A percentile compares a stretch with the other conserved stretches of the same genome.
Conservation (phyloP, 257 asterid species). For the Catharanthus roseus region DNA sequence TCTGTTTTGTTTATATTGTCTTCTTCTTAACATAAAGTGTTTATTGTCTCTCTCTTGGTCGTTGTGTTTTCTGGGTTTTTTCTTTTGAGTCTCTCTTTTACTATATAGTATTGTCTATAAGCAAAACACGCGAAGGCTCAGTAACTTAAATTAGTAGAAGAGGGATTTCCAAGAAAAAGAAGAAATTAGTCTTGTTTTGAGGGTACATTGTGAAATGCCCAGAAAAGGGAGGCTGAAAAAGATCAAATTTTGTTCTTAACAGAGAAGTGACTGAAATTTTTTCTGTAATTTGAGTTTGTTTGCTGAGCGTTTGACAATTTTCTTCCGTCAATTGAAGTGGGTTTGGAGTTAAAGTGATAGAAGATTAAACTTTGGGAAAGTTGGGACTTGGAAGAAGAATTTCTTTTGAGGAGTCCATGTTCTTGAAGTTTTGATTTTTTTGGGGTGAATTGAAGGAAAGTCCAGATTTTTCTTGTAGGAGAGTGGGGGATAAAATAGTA, state of each 20-base stretch:
- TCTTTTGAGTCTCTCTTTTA: not conserved
- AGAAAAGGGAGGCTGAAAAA: conserved; percentile 16
- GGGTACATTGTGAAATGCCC: conserved; percentile 18
- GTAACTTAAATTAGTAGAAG: conserved; percentile 7
- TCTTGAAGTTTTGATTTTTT: conserved; percentile 8
- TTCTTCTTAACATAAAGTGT: conserved; percentile 43
- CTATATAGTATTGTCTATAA: conserved; percentile 11
- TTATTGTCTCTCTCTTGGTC: conserved; percentile 49
- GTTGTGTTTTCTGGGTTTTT: conserved; percentile 22
- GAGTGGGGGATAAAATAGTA: conserved; percentile 24
- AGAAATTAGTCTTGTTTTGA: conserved; percentile 26
- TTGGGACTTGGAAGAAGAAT: conserved; percentile 12
- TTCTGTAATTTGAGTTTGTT: conserved; percentile 25
- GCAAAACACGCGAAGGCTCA: conserved; percentile 10
- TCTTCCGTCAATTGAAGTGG: not conserved
- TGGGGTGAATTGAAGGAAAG: conserved; percentile 15
- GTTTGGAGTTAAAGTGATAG: conserved; percentile 14
- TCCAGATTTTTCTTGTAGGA: conserved; percentile 27
- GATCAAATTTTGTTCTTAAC: conserved; percentile 13
- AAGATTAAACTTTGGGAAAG: conserved; percentile 20
- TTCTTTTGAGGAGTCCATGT: conserved; percentile 4
- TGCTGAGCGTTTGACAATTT: conserved; percentile 12
- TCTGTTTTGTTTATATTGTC: conserved; percentile 45
- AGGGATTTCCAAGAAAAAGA: conserved; percentile 23
- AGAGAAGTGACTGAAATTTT: conserved; percentile 27